Evolutionary conservation across 441 rosid species (phyloP).

Genomic region (Dalechampia spathulata): DNA sequence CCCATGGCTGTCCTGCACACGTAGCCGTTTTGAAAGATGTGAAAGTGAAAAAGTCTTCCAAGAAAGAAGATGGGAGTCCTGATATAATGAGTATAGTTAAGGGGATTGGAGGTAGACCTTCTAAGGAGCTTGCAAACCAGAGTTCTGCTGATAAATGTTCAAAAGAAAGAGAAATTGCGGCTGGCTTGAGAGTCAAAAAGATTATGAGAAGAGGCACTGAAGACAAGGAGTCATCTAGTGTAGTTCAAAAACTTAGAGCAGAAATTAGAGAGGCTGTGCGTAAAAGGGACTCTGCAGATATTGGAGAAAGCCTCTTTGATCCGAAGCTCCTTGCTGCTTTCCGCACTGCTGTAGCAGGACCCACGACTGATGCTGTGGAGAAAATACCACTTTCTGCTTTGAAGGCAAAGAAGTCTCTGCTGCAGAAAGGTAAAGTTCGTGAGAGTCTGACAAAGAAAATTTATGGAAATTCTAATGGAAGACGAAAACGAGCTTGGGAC

Average conservation of each 20-base stretch:
- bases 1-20: slow-evolving; percentile 14
- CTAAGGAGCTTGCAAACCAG: slow-evolving; percentile 26
- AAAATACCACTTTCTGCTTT: slow-evolving; percentile 51
- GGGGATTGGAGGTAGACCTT: slow-evolving; percentile 34
- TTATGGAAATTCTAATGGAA: slow-evolving; percentile 82
- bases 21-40: slow-evolving; percentile 18
- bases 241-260: slow-evolving; percentile 78
- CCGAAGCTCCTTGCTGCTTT: slow-evolving; percentile 95
- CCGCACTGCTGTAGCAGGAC: slow-evolving; percentile 73
- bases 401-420: slow-evolving; percentile 73
- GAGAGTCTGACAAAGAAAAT: slow-evolving; percentile 96
- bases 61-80: slow-evolving; percentile 24
- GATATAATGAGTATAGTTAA: slow-evolving; percentile 80
- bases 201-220: slow-evolving; percentile 66
- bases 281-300: slow-evolving; percentile 52
- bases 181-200: slow-evolving; percentile 89
- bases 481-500: slow-evolving; percentile 87
- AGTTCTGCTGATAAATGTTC: slow-evolving; percentile 35
- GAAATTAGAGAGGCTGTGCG: slow-evolving; percentile 91
- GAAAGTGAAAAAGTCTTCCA: slow-evolving; percentile 18
- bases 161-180: slow-evolving; percentile 44
- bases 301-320: slow-evolving; percentile 68
- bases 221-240: slow-evolving; percentile 60
- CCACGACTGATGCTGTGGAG: slow-evolving; percentile 47
- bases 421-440: slow-evolving; percentile 96